Evolutionary conservation across 208 protist genomes (phyloP).

Genomic region (Leishmania braziliensis): DNA sequence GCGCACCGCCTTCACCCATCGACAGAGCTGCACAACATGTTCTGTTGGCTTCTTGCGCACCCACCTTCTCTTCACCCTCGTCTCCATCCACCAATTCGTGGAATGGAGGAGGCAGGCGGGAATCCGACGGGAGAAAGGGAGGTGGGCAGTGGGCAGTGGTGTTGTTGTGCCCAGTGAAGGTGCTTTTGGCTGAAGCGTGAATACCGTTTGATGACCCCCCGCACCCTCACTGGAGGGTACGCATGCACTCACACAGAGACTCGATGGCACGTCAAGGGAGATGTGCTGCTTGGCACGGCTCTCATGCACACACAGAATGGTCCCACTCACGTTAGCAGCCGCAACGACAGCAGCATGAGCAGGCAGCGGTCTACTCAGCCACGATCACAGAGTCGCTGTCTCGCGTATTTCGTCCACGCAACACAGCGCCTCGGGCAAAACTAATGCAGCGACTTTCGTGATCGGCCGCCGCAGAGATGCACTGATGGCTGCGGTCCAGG

Average conservation of each 20-base stretch:
- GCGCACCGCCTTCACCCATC: background rate
- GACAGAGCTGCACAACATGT: background rate
- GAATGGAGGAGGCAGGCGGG: background rate
- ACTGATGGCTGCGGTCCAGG: conserved; percentile 28
- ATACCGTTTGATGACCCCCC: background rate
- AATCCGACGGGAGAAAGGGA: background rate
- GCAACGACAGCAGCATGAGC: background rate
- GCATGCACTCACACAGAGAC: background rate
- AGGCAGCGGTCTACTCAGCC: background rate
- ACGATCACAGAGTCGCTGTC: background rate
- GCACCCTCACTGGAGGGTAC: background rate
- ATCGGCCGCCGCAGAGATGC: conserved; percentile 33
- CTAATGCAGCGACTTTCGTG: conserved; percentile 35
- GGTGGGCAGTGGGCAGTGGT: background rate
- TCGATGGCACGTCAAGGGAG: background rate
- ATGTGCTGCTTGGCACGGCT: background rate
- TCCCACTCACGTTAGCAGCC: background rate
- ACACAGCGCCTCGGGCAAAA: conserved; percentile 30
- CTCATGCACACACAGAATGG: background rate
- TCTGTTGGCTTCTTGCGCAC: background rate
- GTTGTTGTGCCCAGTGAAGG: background rate
- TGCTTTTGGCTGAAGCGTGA: background rate
- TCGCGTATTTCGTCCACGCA: background rate
- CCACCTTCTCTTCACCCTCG: background rate
- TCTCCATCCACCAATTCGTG: background rate